Evolutionary conservation across 202 grass and related monocot genomes (phyloP).

Genomic region (Elaeis oleifera): DNA sequence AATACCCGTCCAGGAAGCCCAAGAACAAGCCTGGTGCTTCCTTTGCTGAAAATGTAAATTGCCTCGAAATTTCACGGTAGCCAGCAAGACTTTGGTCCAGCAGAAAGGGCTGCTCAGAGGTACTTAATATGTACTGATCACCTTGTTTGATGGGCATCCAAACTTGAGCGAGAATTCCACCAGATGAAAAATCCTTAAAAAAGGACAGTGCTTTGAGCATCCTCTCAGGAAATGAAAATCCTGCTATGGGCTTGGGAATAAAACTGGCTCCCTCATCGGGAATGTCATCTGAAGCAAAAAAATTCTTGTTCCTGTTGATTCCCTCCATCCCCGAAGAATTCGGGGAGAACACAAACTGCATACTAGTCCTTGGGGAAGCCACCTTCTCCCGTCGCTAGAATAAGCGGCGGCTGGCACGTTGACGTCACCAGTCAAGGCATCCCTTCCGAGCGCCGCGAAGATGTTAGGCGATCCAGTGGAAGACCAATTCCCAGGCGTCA

Average conservation of each 20-base stretch:
- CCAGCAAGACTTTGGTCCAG: constrained; percentile 35
- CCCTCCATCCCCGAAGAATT: neutral
- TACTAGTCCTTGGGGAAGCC: neutral
- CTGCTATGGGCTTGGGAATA: constrained; percentile 24
- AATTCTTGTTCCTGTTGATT: neutral
- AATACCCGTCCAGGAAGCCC: constrained; percentile 56
- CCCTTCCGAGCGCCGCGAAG: neutral
- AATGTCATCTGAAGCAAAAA: neutral
- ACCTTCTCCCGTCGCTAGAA: neutral
- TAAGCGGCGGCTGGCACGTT: neutral
- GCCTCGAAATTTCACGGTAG: constrained; percentile 51
- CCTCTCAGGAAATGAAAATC: constrained; percentile 31
- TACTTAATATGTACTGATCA: constrained; percentile 35
- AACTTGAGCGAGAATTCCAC: constrained; percentile 39
- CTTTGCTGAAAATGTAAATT: constrained; percentile 43
- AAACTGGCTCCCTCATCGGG: neutral
- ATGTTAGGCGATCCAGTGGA: neutral
- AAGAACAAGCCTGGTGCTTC: constrained; percentile 37
- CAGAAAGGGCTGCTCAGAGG: constrained; percentile 47
- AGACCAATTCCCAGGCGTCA: neutral
- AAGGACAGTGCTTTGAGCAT: constrained; percentile 47
- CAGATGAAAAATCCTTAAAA: constrained; percentile 32
- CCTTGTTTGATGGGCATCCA: constrained; percentile 47
- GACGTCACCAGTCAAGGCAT: neutral
- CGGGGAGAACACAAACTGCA: neutral